Conservation (phyloP, 2,329 filamentous ascomycete species). For the Aspergillus proliferans region DNA sequence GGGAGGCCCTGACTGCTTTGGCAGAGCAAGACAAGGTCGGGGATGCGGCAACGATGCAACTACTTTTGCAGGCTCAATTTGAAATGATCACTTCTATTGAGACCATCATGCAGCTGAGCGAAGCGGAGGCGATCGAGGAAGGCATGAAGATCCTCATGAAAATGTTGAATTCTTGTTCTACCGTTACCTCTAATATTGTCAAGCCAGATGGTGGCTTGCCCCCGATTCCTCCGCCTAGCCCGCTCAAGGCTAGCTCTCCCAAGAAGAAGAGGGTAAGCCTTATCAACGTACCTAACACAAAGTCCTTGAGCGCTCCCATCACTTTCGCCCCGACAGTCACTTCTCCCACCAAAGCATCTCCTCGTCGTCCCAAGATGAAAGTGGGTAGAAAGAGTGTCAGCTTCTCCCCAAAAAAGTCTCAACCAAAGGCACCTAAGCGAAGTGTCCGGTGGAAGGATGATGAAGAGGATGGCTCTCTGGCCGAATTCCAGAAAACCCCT, state of each 20-base stretch:
- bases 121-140: constrained; percentile 72
- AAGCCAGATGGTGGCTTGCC: constrained; percentile 72
- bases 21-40: constrained; percentile 77
- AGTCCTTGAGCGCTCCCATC: constrained; percentile 21
- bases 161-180: constrained; percentile 69
- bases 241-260: constrained; percentile 63
- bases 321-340: constrained; percentile 30
- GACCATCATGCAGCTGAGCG: constrained; percentile 73
- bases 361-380: constrained; percentile 65
- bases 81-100: constrained; percentile 80
- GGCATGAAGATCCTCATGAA: constrained; percentile 72
- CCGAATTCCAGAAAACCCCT: constrained; percentile 88
- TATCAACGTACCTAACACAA: constrained; percentile 22
- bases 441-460: constrained; percentile 91
- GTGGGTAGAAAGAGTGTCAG: constrained; percentile 64
- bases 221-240: constrained; percentile 57
- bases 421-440: constrained; percentile 62
- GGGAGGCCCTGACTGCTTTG: constrained; percentile 70
- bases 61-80: constrained; percentile 82
- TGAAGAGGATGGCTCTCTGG: constrained; percentile 74
- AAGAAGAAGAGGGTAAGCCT: constrained; percentile 56
- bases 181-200: constrained; percentile 73
- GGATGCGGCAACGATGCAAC: constrained; percentile 71
- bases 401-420: constrained; percentile 69
- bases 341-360: constrained; percentile 70